phyloP scores from a whole-genome alignment of 2,329 filamentous ascomycete genomes.

The Fusarium guadeloupense region DNA sequence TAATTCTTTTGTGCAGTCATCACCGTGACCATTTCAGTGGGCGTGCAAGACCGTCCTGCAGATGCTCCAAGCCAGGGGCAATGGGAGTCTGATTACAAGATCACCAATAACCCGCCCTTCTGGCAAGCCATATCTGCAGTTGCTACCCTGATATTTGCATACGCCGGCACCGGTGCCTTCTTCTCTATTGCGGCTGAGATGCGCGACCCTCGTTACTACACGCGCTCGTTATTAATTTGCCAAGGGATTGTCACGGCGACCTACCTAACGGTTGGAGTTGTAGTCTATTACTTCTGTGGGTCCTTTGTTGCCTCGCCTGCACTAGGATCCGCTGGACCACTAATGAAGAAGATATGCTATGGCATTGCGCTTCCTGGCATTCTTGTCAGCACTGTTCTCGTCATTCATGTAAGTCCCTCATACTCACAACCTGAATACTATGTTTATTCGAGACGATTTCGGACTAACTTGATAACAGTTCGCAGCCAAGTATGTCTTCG shows the following conservation, averaged over 20 bases:
- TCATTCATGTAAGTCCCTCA: conserved; percentile 38
- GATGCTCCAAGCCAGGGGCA: conserved; percentile 3
- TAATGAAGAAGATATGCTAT: conserved; percentile 55
- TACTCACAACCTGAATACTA: not conserved
- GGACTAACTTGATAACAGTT: conserved; percentile 2
- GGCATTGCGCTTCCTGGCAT: conserved; percentile 47
- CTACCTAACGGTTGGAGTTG: conserved; percentile 45
- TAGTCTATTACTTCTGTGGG: conserved; percentile 57
- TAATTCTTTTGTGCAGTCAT: not conserved
- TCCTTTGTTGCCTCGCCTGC: conserved; percentile 56
- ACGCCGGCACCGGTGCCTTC: conserved; percentile 47
- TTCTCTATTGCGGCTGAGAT: conserved; percentile 45
- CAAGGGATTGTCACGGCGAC: conserved; percentile 41
- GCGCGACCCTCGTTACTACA: conserved; percentile 37
- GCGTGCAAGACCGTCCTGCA: conserved; percentile 15
- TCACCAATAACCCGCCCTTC: conserved; percentile 1
- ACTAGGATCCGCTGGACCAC: conserved; percentile 53
- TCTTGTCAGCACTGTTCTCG: conserved; percentile 38
- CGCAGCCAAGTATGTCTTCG: conserved; percentile 17
- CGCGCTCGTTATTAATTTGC: conserved; percentile 32
- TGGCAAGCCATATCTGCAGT: conserved; percentile 35
- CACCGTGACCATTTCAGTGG: conserved; percentile 24
- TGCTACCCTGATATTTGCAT: conserved; percentile 48
- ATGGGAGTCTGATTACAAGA: conserved; percentile 2
- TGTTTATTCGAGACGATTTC: too few species aligned